Base-by-base conservation (phyloP, 352 stramenopile species). In the Heterotrichella gracilis region DNA sequence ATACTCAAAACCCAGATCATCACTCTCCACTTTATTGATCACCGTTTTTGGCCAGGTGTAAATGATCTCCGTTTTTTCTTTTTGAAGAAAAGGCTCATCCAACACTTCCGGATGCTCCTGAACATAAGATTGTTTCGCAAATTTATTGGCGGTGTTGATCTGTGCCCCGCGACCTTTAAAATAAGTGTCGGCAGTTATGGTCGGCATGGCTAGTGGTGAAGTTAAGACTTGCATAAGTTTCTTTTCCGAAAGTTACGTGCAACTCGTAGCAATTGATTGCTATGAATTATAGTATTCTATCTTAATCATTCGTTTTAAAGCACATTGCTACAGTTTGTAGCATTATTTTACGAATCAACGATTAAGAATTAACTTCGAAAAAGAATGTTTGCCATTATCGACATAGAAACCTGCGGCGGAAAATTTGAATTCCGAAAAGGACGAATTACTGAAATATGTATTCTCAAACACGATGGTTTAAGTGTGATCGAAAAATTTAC, bases 251-350 rank as follows among this genome's bases (percentile, higher is more conserved):
- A 53, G 32, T 53, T 53, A 53, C 9, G 9, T 53, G n/a, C n/a
- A n/a, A n/a, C 9, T 17, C n/a, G n/a, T 53, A 53, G 32, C 32
- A 53, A 53, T 17, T 53, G 32, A 9, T 53, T 53, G 32, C 32
- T 53, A 53, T 53, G 32, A 53, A 53, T 53, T 53, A n/a, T 53
- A 53, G 32, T 53, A 53, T 53, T 53, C n/a, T n/a, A n/a, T n/a
- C n/a, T n/a, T n/a, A n/a, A n/a, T n/a, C n/a, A n/a, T n/a, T n/a
- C n/a, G n/a, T n/a, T n/a, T n/a, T n/a, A n/a, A n/a, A n/a, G 32
- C 32, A n/a, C 32, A 53, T 53, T 53, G n/a, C 32, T 53, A 53
- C n/a, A n/a, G 9, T 53, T 53, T 53, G 32, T 53, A 53, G 32
- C 32, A 53, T n/a, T n/a, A n/a, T n/a, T n/a, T n/a, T 9, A n/a